Conservation (phyloP, 2,329 filamentous ascomycete genomes). For the Dothistroma pini region DNA sequence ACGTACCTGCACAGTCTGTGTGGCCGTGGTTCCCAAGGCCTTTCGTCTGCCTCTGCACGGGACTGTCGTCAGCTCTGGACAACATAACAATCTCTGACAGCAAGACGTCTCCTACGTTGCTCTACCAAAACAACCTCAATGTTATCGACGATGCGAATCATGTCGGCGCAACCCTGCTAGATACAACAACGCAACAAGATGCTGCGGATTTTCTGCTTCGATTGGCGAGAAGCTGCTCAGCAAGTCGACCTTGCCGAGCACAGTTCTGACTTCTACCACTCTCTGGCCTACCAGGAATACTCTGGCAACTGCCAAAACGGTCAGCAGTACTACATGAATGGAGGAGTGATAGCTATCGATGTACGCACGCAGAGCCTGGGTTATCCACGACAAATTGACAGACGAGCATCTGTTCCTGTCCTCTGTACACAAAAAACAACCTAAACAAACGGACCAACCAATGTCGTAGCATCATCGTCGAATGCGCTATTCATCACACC, state of each 20-base stretch:
- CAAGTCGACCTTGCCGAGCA: slow-evolving; percentile 42
- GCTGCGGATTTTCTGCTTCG: slow-evolving; percentile 45
- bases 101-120: slow-evolving; percentile 47
- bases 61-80: not conserved
- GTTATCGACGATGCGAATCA: slow-evolving; percentile 52
- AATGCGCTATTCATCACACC: slow-evolving; percentile 43
- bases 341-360: slow-evolving; percentile 39
- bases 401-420: slow-evolving; percentile 38
- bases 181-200: slow-evolving; percentile 36
- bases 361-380: slow-evolving; percentile 9
- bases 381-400: not conserved
- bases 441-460: slow-evolving; percentile 32
- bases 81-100: slow-evolving; percentile 20
- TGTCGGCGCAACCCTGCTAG: slow-evolving; percentile 50
- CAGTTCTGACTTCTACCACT: slow-evolving; percentile 44
- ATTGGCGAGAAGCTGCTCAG: slow-evolving; percentile 49
- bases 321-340: slow-evolving; percentile 43
- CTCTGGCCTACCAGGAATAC: slow-evolving; percentile 47
- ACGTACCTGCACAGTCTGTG: not conserved
- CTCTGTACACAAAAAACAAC: slow-evolving; percentile 53
- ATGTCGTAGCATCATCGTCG: slow-evolving; percentile 33
- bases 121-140: slow-evolving; percentile 56
- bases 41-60: not conserved
- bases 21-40: not conserved
- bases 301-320: slow-evolving; percentile 36